Evolutionary conservation across 768 basidiomycete species (phyloP), one percentile per base, ranked within the genome.

Genomic region (Suillus brevipes): DNA sequence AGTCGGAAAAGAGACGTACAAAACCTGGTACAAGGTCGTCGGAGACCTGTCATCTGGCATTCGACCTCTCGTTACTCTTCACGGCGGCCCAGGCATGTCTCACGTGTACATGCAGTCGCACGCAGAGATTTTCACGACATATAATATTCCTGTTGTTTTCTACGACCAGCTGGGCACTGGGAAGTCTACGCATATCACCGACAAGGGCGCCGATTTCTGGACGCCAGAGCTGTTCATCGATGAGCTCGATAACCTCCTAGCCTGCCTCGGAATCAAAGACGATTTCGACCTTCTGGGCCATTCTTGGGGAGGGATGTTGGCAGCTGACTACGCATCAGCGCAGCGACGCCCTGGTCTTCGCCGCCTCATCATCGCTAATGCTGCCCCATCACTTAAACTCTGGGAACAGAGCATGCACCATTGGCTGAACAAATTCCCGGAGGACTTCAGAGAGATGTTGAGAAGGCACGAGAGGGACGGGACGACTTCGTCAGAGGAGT

Each of bases 291-390:
- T 87, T 3, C 66, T 81, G 1, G 87, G 87, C 0, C 86, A 87
- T 60, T 85, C 84, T 6, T 86, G 86, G 86, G 87, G 86, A 16
- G 85, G 82, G 1, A 85, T 85, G 74, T 75, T 87, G 6, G 84
- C 75, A 0, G 66, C 75, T 4, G 78, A 82, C 42, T 83, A 80
- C 52, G 82, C 69, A 10, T 73, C 78, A 34, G 67, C 73, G 16
- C 73, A 74, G 14, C 74, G 79, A 18, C 82, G 81, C 1, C 25
- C 61, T 0, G 82, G 82, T 1, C 65, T 85, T 18, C 76, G 73
- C 52, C 78, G 71, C 12, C 67, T 81, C 3, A 72, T 80, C 28
- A 68, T 80, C 18, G 71, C 74, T 10, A 80, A 77, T 38, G 72
- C 76, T 0, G 73, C 76, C 0, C 74, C 77, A 12, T 78, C 77